Evolutionary conservation across 1,284 basidiomycete species (phyloP), one percentile per base, ranked within the genome.

Genomic region (Pterulicium gracile): DNA sequence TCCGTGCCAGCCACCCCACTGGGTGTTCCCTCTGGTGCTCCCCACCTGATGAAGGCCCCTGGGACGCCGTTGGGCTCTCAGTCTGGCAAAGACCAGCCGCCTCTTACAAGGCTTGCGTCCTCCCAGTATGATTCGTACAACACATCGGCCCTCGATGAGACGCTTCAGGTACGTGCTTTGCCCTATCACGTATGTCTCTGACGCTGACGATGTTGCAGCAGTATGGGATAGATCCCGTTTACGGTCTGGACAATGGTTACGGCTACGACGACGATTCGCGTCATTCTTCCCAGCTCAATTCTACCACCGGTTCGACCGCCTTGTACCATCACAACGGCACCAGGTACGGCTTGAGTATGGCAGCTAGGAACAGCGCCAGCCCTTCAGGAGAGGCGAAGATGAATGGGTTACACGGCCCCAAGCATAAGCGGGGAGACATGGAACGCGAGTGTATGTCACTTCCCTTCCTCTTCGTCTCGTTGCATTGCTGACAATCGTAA

Each of bases 401-500:
- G 77, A 88, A 88, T 55, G 90, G 91, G 14, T 63, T 92, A 45
- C 88, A 92, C 57, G 91, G 90, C 35, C 78, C 89, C 47, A 94
- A 94, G 66, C 91, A 93, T 67, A 94, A 92, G 67, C 80, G 91
- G 18, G 88, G 90, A 45, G 92, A 96, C 56, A 78, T 92, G 56
- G 93, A 97, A 64, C 81, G 92, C 54, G 81, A 90, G 71, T 91
- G 75, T 79, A 58, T 59, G 75, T 61, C 23, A 19, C 18, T 10
- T 43, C 40, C 3, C n/a, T n/a, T n/a, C n/a, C n/a, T n/a, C n/a
- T n/a, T n/a, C 14, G 43, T 49, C 53, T 42, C 46, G 14, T 48
- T 22, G 20, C 13, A 18, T 42, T n/a, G 12, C 41, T n/a, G n/a
- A n/a, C n/a, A n/a, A n/a, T n/a, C n/a, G n/a, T n/a, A n/a, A n/a